Evolutionary conservation across 257 asterid species (phyloP).

Genomic region (Primulina huaijiensis): DNA sequence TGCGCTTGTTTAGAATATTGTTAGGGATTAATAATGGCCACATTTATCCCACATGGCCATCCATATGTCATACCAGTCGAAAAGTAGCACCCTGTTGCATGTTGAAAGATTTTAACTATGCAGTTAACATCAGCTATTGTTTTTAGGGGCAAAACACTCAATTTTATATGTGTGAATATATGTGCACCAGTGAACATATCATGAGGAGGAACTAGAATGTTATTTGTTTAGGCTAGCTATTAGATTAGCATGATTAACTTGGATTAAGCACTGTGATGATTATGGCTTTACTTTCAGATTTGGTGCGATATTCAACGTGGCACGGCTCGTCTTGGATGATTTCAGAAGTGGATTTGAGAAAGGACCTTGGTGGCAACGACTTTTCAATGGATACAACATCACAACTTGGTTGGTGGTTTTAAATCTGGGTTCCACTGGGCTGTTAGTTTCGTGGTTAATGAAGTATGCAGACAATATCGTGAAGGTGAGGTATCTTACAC

Average conservation of each 20-base stretch:
- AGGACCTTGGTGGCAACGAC: constrained; percentile 97
- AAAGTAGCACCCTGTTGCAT: background rate
- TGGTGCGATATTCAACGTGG: constrained; percentile 92
- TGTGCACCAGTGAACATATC: background rate
- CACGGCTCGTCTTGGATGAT: constrained; percentile 73
- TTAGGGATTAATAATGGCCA: background rate
- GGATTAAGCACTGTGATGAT: constrained; percentile 11
- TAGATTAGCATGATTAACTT: constrained; percentile 9
- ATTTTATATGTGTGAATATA: background rate
- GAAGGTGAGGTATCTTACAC: constrained; percentile 73
- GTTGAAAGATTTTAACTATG: background rate
- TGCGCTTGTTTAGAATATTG: background rate
- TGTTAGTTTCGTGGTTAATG: constrained; percentile 95
- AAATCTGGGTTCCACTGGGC: constrained; percentile 94
- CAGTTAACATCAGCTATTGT: no score
- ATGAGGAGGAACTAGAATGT: background rate
- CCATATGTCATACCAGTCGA: background rate
- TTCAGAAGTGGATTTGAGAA: constrained; percentile 82
- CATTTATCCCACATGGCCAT: background rate
- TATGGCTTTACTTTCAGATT: constrained; percentile 50
- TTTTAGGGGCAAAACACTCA: background rate
- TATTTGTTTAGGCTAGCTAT: background rate
- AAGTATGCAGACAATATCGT: constrained; percentile 96
- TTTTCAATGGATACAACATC: constrained; percentile 68
- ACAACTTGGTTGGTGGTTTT: constrained; percentile 95